Conservation (phyloP, 1,284 basidiomycete species). For the Malassezia obtusa region DNA sequence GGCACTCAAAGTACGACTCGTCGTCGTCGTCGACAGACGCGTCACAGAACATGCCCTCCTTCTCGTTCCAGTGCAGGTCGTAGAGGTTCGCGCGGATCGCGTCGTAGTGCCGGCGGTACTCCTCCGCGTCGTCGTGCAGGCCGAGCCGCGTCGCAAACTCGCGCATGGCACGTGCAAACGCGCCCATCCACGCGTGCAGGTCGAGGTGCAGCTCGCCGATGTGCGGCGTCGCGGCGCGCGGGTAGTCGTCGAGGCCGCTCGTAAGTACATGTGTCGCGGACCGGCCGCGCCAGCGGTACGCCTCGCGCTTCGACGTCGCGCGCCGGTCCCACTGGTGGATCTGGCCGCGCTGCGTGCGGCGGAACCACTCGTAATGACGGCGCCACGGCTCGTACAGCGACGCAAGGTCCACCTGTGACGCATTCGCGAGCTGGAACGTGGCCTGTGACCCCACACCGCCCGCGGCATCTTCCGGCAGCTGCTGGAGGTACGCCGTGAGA, state of each 20-base stretch:
- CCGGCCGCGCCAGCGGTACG: constrained; percentile 86
- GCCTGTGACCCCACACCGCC: constrained; percentile 17
- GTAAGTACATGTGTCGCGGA: constrained; percentile 77
- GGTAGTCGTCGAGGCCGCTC: constrained; percentile 90
- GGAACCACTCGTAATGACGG: constrained; percentile 89
- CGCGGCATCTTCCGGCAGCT: constrained; percentile 43
- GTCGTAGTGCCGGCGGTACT: constrained; percentile 65
- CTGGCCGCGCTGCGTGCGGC: constrained; percentile 72
- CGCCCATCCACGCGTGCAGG: constrained; percentile 87
- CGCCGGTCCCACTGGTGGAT: constrained; percentile 76
- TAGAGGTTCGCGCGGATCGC: constrained; percentile 77
- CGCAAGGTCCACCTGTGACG: constrained; percentile 57
- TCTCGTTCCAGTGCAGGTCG: constrained; percentile 84
- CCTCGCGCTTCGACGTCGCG: constrained; percentile 73
- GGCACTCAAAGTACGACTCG: constrained; percentile 77
- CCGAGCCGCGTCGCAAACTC: constrained; percentile 53
- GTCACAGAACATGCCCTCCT: constrained; percentile 84
- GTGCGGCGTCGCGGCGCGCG: constrained; percentile 68
- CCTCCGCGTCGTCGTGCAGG: constrained; percentile 66
- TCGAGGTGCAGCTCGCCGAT: constrained; percentile 84
- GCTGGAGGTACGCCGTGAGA: constrained; percentile 71
- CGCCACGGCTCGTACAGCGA: constrained; percentile 73
- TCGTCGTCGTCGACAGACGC: constrained; percentile 72
- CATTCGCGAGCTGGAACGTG: background rate
- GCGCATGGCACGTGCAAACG: constrained; percentile 50